Conservation (phyloP, 371 early-diverging fungal genomes). For the Mortierella sp. region DNA sequence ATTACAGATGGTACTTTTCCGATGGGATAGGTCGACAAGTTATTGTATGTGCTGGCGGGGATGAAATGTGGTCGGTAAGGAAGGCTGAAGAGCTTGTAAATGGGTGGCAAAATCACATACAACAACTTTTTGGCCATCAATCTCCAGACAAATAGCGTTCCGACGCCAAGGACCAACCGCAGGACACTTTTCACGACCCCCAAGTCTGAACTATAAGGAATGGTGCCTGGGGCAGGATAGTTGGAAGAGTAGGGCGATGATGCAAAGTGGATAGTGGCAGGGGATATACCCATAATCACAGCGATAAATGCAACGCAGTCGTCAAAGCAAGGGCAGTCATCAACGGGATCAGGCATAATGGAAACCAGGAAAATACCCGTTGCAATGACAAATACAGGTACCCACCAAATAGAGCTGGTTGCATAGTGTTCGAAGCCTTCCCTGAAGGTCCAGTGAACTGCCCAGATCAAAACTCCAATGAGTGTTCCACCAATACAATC, state of each 20-base stretch:
- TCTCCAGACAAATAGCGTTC: constrained; percentile 74
- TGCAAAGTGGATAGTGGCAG: constrained; percentile 64
- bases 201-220: constrained; percentile 56
- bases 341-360: constrained; percentile 80
- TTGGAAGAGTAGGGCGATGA: constrained; percentile 57
- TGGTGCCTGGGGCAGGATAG: constrained; percentile 57
- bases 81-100: constrained; percentile 72
- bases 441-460: constrained; percentile 70
- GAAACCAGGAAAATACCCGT: constrained; percentile 62
- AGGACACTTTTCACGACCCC: constrained; percentile 61
- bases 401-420: constrained; percentile 65
- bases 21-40: constrained; percentile 67
- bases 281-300: constrained; percentile 74
- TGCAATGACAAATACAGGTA: constrained; percentile 35
- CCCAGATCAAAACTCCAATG: constrained; percentile 69
- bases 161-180: constrained; percentile 63
- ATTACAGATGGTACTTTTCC: constrained; percentile 75
- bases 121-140: constrained; percentile 69
- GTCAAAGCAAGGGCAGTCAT: constrained; percentile 86
- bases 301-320: constrained; percentile 84
- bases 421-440: constrained; percentile 66
- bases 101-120: constrained; percentile 70
- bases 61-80: constrained; percentile 65
- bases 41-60: constrained; percentile 68
- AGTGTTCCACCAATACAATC: constrained; percentile 80